These are phyloP conservation scores for Ligustrum vulgare DNA, from an alignment of 257 asterid species.

Conservation along the genomic window DNA sequence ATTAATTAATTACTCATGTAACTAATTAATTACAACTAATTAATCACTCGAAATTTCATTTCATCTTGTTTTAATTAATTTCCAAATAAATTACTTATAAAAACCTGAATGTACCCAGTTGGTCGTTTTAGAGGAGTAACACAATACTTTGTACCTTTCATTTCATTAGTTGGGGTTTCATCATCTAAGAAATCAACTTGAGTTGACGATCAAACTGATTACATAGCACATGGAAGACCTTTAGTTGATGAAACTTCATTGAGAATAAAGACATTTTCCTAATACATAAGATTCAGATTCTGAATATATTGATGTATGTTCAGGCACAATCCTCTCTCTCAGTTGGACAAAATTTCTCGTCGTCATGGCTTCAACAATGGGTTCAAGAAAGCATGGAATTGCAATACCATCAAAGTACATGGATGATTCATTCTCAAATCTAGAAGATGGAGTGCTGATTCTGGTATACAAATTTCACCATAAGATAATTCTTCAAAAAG, in stretches of 20 bases:
- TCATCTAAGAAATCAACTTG: constrained; percentile 28
- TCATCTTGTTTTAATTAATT: no score
- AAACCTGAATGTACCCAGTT: no score
- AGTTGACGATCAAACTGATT: constrained; percentile 22
- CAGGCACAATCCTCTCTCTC: constrained; percentile 41
- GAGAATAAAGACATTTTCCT: constrained; percentile 31
- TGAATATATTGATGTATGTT: constrained; percentile 43
- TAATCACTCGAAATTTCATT: no score
- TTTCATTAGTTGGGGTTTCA: neutral
- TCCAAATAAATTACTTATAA: no score
- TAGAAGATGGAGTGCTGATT: constrained; percentile 54
- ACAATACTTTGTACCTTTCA: no score
- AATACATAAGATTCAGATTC: constrained; percentile 48
- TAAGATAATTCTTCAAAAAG: constrained; percentile 28
- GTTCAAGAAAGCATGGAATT: constrained; percentile 67
- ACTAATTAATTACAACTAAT: no score
- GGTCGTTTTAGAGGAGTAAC: no score
- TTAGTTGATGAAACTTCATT: constrained; percentile 59
- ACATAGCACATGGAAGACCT: constrained; percentile 45
- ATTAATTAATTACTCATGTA: no score
- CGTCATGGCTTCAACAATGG: constrained; percentile 78
- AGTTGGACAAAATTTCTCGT: constrained; percentile 15
- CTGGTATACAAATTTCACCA: constrained; percentile 26
- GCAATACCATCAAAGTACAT: constrained; percentile 56
- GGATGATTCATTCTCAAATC: constrained; percentile 47